Evolutionary conservation across 176 grass and related monocot genomes (phyloP).

Genomic region (Juncus effusus): DNA sequence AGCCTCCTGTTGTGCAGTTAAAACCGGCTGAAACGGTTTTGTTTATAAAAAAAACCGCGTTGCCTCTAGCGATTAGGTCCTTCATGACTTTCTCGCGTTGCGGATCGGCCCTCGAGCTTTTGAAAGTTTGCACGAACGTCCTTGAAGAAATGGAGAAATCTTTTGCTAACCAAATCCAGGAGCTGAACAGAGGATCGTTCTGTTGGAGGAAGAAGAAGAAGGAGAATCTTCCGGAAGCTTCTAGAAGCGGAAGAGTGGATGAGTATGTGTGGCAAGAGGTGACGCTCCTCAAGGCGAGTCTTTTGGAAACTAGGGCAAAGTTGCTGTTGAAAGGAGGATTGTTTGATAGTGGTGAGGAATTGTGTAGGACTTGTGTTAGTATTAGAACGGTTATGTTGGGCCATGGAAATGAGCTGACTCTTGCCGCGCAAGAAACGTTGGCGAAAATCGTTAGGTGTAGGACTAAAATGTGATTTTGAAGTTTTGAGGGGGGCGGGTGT

Average conservation of each 20-base stretch:
- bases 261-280: slow-evolving; percentile 98
- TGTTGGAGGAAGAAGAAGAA: slow-evolving; percentile 78
- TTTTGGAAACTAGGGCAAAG: slow-evolving; percentile 82
- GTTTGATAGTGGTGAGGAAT: slow-evolving; percentile 74
- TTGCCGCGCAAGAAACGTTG: slow-evolving; percentile 85
- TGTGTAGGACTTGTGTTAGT: slow-evolving; percentile 95
- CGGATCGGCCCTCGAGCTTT: slow-evolving; percentile 76
- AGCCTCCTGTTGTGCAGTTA: slow-evolving; percentile 74
- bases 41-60: slow-evolving; percentile 84
- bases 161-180: slow-evolving; percentile 72
- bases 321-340: slow-evolving; percentile 76
- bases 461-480: slow-evolving; percentile 61
- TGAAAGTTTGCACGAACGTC: slow-evolving; percentile 95
- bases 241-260: slow-evolving; percentile 58
- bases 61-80: slow-evolving; percentile 73
- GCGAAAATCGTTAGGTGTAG: slow-evolving; percentile 93
- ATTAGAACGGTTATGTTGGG: slow-evolving; percentile 97
- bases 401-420: slow-evolving; percentile 65
- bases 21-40: slow-evolving; percentile 71
- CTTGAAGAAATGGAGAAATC: slow-evolving; percentile 94
- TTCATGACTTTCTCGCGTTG: slow-evolving; percentile 95
- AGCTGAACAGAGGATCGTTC: slow-evolving; percentile 55
- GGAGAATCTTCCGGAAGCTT: slow-evolving; percentile 28
- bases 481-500: not conserved
- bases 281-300: slow-evolving; percentile 78